Conservation (phyloP, 2,329 filamentous ascomycete species). For the Cladosporium cucumerinum region DNA sequence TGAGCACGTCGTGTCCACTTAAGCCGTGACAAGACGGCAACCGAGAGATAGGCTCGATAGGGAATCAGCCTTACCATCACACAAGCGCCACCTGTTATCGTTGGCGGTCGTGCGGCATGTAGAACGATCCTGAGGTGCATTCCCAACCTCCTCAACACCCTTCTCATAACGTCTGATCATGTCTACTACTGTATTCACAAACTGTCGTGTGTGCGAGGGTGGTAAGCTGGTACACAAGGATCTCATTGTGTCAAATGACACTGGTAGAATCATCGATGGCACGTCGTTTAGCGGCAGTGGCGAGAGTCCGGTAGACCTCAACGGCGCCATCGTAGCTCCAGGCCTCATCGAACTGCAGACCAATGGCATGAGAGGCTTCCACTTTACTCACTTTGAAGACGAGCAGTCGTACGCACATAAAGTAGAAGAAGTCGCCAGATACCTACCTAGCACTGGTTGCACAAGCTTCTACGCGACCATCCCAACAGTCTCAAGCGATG, state of each 20-base stretch:
- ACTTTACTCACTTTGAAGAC: conserved; percentile 51
- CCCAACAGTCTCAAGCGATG: conserved; percentile 42
- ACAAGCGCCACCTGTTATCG: neutral
- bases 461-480: conserved; percentile 55
- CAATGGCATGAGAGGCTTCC: conserved; percentile 53
- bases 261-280: conserved; percentile 40
- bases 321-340: conserved; percentile 51
- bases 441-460: conserved; percentile 51
- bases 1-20: neutral
- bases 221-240: conserved; percentile 42
- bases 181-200: conserved; percentile 41
- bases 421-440: conserved; percentile 46
- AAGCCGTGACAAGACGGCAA: neutral
- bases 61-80: neutral
- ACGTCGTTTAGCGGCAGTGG: conserved; percentile 45
- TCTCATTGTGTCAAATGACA: conserved; percentile 45
- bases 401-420: conserved; percentile 41
- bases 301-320: conserved; percentile 45
- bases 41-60: neutral
- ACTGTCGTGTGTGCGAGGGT: conserved; percentile 44
- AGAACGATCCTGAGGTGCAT: neutral
- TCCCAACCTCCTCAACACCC: neutral
- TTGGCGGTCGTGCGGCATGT: neutral
- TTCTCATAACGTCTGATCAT: neutral
- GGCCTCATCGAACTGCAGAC: conserved; percentile 56